Base-by-base conservation (phyloP, 2,329 filamentous ascomycete genomes). In the Tympanopsis confertula region DNA sequence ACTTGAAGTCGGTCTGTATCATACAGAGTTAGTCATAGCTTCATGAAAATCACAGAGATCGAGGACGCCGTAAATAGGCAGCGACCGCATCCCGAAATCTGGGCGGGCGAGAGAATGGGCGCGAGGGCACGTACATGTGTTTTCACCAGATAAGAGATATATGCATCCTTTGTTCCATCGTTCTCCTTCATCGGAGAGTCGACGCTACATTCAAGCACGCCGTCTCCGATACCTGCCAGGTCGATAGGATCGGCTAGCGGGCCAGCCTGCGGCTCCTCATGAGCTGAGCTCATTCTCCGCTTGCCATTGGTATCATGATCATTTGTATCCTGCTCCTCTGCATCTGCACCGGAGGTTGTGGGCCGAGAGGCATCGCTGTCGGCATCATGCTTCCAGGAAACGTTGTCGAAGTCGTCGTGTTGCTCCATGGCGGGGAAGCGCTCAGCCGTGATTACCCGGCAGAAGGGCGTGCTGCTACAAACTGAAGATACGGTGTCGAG, bases 141-240 rank as follows among this genome's bases (percentile, higher is more conserved):
- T 33, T 85, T 91, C 46, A 98, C 85, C 36, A 93, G 69, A 57
- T 98, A 98, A 10, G 91, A 96, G 41, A 96, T 82, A 63, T 94
- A 98, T 38, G 86, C 83, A 61, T 95, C 91, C 60, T 95, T 95
- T 41, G 88, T 93, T 35, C 91, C 89, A 52, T 95, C 86, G 52
- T 89, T 91, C 66, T 96, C 91, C 62, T 95, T 96, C 59, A 89
- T 74, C 15, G 91, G 87, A 41, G 80, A 74, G 39, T 78, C 76
- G 14, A 98, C 89, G 14, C 67, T 77, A 56, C 88, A 95, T 53
- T 94, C 83, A 32, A 98, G 71, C 40, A 75, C 71, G 47, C 93
- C 89, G 26, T 69, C 71, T 42, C 80, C 80, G 38, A 83, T 66
- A 35, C 76, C 76, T 24, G 71, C 70, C 37, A 77, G 61, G 51